These are phyloP conservation scores for Termitomyces sp. DNA, from an alignment of 768 basidiomycete species.

Conservation along the genomic window DNA sequence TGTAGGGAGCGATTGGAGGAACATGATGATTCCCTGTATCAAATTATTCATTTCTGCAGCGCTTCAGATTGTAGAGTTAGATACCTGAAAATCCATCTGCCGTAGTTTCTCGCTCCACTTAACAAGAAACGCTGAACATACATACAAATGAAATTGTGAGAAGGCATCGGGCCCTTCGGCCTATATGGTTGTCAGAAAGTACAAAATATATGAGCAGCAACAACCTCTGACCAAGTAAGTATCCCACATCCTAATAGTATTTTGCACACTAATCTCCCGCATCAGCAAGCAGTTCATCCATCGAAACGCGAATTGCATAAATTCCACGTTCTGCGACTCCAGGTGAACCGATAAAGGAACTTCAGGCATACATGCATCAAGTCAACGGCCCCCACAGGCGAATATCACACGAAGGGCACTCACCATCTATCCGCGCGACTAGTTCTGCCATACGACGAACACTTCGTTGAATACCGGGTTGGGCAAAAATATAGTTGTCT, in stretches of 20 bases:
- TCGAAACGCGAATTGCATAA: conserved; percentile 99
- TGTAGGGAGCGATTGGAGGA: conserved; percentile 88
- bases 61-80: conserved; percentile 12
- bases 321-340: conserved; percentile 89
- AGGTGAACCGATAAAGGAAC: conserved; percentile 87
- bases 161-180: conserved; percentile 97
- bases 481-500: conserved; percentile 95
- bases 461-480: conserved; percentile 93
- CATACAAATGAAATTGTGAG: conserved; percentile 97
- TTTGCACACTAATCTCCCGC: conserved; percentile 95
- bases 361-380: conserved; percentile 21
- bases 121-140: conserved; percentile 95
- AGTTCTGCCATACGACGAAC: conserved; percentile 93
- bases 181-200: conserved; percentile 34
- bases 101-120: conserved; percentile 92
- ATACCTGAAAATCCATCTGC: conserved; percentile 97
- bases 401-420: conserved; percentile 14
- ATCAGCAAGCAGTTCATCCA: conserved; percentile 99
- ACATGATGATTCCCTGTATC: conserved; percentile 94
- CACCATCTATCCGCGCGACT: conserved; percentile 85
- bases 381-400: neutral
- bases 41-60: neutral
- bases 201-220: neutral
- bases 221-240: conserved; percentile 84
- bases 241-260: conserved; percentile 99